phyloP scores from a whole-genome alignment of 148 eudicot genomes.

The Diospyros kaki region DNA sequence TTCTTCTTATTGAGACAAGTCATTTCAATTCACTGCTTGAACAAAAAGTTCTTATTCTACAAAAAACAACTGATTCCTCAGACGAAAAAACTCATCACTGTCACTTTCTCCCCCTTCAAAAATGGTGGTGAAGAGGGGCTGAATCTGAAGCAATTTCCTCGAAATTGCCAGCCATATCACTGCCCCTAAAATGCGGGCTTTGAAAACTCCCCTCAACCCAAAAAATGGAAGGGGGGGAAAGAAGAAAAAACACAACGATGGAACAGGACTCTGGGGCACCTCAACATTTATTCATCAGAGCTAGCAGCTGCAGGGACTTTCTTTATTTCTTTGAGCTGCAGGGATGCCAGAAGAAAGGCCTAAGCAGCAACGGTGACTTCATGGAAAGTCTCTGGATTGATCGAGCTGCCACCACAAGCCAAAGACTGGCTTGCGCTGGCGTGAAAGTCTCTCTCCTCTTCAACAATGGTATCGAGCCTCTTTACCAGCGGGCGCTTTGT shows the following conservation, averaged over 20 bases:
- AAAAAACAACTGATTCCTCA: neutral
- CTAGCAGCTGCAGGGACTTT: neutral
- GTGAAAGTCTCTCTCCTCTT: slow-evolving; percentile 34
- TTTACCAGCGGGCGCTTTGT: slow-evolving; percentile 26
- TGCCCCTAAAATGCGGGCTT: slow-evolving; percentile 21
- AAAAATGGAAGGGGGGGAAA: neutral
- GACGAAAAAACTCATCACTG: neutral
- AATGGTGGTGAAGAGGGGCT: neutral
- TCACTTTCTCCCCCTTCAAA: neutral
- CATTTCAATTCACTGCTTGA: neutral
- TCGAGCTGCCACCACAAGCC: neutral
- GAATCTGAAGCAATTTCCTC: slow-evolving; percentile 12
- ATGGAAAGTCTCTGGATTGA: neutral
- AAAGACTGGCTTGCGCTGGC: neutral
- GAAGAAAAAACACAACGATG: neutral
- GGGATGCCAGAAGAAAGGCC: neutral
- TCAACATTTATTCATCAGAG: neutral
- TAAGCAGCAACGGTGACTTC: slow-evolving; percentile 4
- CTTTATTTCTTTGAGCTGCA: neutral
- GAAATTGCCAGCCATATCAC: slow-evolving; percentile 5
- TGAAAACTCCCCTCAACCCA: neutral
- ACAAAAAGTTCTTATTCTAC: neutral
- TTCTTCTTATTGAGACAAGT: too few relatives aligned
- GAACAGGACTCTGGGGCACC: neutral
- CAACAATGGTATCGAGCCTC: slow-evolving; percentile 43